Evolutionary conservation across 345 rosid species (phyloP), one percentile per base, ranked within the genome.

Genomic region (Anacardium occidentale): DNA sequence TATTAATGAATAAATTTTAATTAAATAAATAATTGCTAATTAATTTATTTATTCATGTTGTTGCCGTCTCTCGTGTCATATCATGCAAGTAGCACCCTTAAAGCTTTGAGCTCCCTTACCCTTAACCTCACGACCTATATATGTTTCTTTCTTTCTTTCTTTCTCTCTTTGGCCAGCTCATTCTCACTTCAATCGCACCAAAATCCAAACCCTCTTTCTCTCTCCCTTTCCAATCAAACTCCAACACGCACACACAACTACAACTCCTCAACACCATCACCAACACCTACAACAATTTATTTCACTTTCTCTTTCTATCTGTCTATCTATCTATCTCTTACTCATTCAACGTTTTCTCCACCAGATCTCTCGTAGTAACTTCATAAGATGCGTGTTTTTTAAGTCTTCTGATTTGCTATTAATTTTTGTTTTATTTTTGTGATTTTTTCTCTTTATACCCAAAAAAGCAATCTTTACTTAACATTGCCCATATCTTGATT

Each of bases 371-470:
- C 65, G 76, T 66, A 68, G 69, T 25, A 62, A 42, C 74, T 69
- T 77, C 75, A 78, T 70, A 85, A 82, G 87, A 84, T 80, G 85
- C 85, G 87, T 79, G 84, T 71, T 81, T 77, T 71, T 69, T 74
- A 72, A 83, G 75, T 61, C 52, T 76, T 53, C 52, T 59, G 2
- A 80, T 71, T 47, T 69, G 52, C 40, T 69, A 47, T 68, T 57
- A 34, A 25, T 6, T 71, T 70, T 63, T 24, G 63, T 37, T 37
- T 37, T 37, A 6, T 45, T 74, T 13, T 79, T 76, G 66, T 70
- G 70, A 76, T 72, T 69, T 83, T 86, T 78, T 70, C 68, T 79
- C n/a, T 75, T 72, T 81, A 74, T 80, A 77, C 86, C 83, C 82
- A 15, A 55, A 66, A 26, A 51, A 29, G 21, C 20, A 71, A 69